A percentile compares a stretch with the other conserved stretches of the same genome.
phyloP scores from a whole-genome alignment of 2,329 filamentous ascomycete genomes.

The Elsinoe australis region DNA sequence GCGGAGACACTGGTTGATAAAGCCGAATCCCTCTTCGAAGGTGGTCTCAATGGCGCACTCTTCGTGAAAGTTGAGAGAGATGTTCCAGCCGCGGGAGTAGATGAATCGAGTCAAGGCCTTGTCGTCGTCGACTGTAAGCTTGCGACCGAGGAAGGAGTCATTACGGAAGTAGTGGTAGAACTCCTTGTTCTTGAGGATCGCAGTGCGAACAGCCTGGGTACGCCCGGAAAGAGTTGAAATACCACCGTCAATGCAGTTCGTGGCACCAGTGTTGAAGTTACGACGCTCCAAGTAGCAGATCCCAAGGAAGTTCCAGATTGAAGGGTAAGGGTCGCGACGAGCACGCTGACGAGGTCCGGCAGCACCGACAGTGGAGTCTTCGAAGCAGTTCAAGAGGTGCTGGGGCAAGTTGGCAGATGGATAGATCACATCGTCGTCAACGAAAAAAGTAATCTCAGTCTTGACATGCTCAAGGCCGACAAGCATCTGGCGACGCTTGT shows the following conservation, averaged over 20 bases:
- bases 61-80: conserved; percentile 47
- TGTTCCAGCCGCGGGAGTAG: conserved; percentile 44
- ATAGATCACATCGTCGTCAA: conserved; percentile 34
- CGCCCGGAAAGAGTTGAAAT: conserved; percentile 53
- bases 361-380: conserved; percentile 43
- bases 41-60: conserved; percentile 47
- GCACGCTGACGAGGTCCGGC: conserved; percentile 53
- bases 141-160: conserved; percentile 46
- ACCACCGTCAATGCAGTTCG: conserved; percentile 51
- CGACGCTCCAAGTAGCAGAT: conserved; percentile 54
- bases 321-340: conserved; percentile 30
- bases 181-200: conserved; percentile 39
- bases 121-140: conserved; percentile 52
- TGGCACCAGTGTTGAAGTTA: conserved; percentile 53
- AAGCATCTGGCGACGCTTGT: conserved; percentile 32
- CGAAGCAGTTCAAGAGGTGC: conserved; percentile 34
- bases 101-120: conserved; percentile 53
- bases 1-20: conserved; percentile 46
- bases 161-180: conserved; percentile 42
- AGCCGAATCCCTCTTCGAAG: conserved; percentile 46
- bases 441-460: conserved; percentile 28
- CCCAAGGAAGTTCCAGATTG: conserved; percentile 48
- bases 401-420: conserved; percentile 24
- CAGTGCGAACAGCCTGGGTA: conserved; percentile 46
- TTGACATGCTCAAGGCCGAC: conserved; percentile 26